Percentiles rank a stretch among this genome's conserved stretches.
Evolutionary conservation across 2,329 filamentous ascomycete genomes (phyloP).

Genomic region (Balansia obtecta): DNA sequence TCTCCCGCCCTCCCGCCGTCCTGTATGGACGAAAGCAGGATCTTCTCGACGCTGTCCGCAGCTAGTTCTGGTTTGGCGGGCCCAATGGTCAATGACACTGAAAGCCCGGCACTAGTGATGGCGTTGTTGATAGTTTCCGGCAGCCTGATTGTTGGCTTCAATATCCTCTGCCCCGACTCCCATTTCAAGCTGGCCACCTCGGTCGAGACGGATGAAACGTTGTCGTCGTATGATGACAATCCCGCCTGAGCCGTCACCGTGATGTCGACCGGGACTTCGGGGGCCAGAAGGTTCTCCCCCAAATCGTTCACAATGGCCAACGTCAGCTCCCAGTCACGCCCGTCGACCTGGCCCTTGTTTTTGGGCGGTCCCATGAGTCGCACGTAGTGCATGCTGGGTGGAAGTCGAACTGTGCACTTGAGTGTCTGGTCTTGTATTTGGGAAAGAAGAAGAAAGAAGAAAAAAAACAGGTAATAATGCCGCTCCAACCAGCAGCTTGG

Average conservation of each 20-base stretch:
- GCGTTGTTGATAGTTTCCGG: slow-evolving; percentile 16
- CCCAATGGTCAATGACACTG: slow-evolving; percentile 18
- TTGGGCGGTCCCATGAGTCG: slow-evolving; percentile 37
- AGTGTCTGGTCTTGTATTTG: not conserved
- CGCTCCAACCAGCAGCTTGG: not conserved
- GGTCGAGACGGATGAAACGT: slow-evolving; percentile 14
- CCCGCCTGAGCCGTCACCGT: slow-evolving; percentile 20
- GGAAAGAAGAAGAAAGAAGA: not conserved
- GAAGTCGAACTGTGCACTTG: not conserved
- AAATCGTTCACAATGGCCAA: slow-evolving; percentile 46
- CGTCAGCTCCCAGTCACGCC: slow-evolving; percentile 27
- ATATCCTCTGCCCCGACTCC: slow-evolving; percentile 26
- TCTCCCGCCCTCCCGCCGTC: slow-evolving; percentile 10
- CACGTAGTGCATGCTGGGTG: slow-evolving; percentile 43
- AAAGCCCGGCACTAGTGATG: slow-evolving; percentile 11
- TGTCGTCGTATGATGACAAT: slow-evolving; percentile 9
- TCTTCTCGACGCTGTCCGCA: slow-evolving; percentile 15
- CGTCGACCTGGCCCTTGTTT: slow-evolving; percentile 16
- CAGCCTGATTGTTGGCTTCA: slow-evolving; percentile 22
- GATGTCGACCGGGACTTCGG: slow-evolving; percentile 31
- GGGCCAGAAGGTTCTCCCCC: slow-evolving; percentile 40
- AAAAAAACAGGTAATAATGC: too few relatives aligned
- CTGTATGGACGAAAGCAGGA: slow-evolving; percentile 13
- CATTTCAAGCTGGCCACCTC: slow-evolving; percentile 17
- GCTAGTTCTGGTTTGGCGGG: slow-evolving; percentile 12